Conservation (phyloP, 1,284 basidiomycete species). For the Ceratorhiza oryzae-sativae region DNA sequence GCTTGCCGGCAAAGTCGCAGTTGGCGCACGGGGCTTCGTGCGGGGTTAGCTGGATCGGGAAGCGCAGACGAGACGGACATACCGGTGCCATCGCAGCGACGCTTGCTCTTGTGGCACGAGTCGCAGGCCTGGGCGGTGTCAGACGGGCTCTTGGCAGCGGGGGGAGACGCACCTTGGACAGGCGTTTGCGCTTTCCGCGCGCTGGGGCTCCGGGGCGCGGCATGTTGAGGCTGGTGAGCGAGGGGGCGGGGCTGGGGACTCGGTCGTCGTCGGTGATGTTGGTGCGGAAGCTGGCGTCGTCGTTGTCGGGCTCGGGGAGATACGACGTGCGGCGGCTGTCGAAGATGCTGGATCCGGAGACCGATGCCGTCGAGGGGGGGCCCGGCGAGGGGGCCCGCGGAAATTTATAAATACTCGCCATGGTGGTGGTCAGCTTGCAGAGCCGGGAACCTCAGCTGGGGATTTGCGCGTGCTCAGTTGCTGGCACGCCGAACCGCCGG, state of each 20-base stretch:
- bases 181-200: conserved; percentile 63
- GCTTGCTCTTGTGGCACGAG: conserved; percentile 81
- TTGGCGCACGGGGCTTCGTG: conserved; percentile 78
- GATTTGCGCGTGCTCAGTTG: background rate
- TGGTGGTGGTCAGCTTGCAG: conserved; percentile 1
- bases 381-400: background rate
- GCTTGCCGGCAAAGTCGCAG: conserved; percentile 80
- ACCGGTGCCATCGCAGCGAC: conserved; percentile 82
- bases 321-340: background rate
- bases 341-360: conserved; percentile 21
- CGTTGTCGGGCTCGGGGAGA: conserved; percentile 7
- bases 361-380: conserved; percentile 7
- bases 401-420: background rate
- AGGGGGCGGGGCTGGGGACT: conserved; percentile 22
- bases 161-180: conserved; percentile 64
- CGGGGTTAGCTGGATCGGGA: conserved; percentile 4
- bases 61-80: conserved; percentile 47
- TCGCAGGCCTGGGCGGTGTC: conserved; percentile 68
- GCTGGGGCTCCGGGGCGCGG: conserved; percentile 43
- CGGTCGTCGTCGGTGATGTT: conserved; percentile 41
- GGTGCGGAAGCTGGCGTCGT: conserved; percentile 39
- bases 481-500: background rate
- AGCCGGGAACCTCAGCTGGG: background rate
- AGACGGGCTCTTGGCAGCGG: conserved; percentile 10
- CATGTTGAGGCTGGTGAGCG: conserved; percentile 41